phyloP scores from a whole-genome alignment of 352 stramenopile genomes.

The Globisporangium iwayamae region DNA sequence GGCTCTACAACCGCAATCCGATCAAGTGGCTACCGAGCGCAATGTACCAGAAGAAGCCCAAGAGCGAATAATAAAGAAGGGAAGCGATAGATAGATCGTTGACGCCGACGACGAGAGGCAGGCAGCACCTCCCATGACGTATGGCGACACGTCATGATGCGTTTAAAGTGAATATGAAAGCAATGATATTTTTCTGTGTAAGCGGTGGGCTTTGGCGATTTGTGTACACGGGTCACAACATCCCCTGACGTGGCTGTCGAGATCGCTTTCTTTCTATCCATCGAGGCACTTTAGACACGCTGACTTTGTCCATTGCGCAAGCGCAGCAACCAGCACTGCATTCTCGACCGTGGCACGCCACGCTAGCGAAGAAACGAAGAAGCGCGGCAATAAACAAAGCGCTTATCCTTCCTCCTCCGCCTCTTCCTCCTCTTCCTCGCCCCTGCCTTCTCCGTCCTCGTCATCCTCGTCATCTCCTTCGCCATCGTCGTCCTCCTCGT shows the following conservation, averaged over 20 bases:
- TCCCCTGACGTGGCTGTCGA: background rate
- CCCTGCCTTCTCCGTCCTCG: constrained; percentile 22
- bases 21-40: constrained; percentile 78
- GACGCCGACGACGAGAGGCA: background rate
- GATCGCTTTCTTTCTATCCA: background rate
- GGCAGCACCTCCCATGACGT: background rate
- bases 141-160: background rate
- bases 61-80: constrained; percentile 22
- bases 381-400: background rate
- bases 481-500: constrained; percentile 36
- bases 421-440: constrained; percentile 19
- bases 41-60: constrained; percentile 70
- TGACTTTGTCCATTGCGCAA: background rate
- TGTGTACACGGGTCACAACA: constrained; percentile 3
- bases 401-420: constrained; percentile 29
- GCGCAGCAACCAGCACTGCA: background rate
- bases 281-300: background rate
- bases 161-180: constrained; percentile 9
- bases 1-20: constrained; percentile 79
- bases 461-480: constrained; percentile 26
- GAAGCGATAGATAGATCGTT: background rate
- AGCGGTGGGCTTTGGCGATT: background rate
- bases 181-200: constrained; percentile 6
- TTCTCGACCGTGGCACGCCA: background rate
- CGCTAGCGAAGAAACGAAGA: too few species aligned